A percentile compares a stretch with the other conserved stretches of the same genome.
phyloP scores from a whole-genome alignment of 805 yeast species.

The Saturnispora saitoi region DNA sequence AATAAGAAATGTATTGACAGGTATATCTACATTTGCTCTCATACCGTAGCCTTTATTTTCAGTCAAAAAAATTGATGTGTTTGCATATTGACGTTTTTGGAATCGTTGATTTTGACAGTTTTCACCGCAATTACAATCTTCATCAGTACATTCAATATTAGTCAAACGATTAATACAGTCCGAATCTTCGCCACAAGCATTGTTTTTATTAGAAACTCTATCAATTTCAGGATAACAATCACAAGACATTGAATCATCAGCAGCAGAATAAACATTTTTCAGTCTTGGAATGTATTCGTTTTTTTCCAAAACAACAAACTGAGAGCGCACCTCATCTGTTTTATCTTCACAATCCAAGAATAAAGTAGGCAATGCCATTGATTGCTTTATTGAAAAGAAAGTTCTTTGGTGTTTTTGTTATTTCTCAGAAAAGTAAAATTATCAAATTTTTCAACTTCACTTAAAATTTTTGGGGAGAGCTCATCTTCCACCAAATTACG shows the following conservation, averaged over 20 bases:
- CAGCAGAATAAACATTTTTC: conserved; percentile 56
- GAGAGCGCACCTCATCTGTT: conserved; percentile 58
- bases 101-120: conserved; percentile 84
- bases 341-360: conserved; percentile 38
- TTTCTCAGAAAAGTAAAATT: not conserved
- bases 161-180: conserved; percentile 91
- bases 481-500: not conserved
- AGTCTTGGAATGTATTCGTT: conserved; percentile 55
- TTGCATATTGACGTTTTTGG: conserved; percentile 65
- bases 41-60: conserved; percentile 86
- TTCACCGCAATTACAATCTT: conserved; percentile 62
- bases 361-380: conserved; percentile 1
- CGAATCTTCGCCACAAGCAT: conserved; percentile 77
- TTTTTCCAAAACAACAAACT: conserved; percentile 47
- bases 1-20: conserved; percentile 64
- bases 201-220: conserved; percentile 31
- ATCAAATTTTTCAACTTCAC: not conserved
- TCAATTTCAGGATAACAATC: conserved; percentile 60
- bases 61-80: conserved; percentile 75
- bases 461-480: no score
- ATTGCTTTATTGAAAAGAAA: not conserved
- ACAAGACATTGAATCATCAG: conserved; percentile 82
- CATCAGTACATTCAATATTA: conserved; percentile 81
- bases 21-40: conserved; percentile 53
- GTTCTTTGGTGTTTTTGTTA: not conserved